Evolutionary conservation across 345 rosid genomes (phyloP).

Genomic region (Viola odorata): DNA sequence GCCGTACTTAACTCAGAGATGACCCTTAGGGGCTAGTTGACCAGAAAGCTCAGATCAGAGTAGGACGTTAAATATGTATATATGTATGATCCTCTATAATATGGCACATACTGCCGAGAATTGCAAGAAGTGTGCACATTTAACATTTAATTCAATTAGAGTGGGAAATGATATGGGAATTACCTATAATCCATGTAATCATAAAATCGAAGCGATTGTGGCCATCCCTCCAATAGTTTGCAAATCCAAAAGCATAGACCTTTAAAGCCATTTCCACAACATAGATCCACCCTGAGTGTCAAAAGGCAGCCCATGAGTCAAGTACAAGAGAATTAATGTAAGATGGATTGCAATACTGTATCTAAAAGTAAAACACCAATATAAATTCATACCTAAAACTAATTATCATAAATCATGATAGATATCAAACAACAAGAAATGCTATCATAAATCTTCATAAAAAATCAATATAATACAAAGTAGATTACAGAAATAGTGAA

Average conservation of each 20-base stretch:
- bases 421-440: conserved; percentile 1
- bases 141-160: too few species aligned
- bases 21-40: too few species aligned
- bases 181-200: conserved; percentile 88
- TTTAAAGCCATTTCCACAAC: conserved; percentile 94
- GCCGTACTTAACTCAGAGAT: too few species aligned
- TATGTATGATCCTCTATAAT: too few species aligned
- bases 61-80: too few species aligned
- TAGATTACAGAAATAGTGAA: neutral
- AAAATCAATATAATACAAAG: too few species aligned
- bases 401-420: conserved; percentile 3
- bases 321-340: neutral
- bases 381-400: neutral
- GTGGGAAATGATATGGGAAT: conserved; percentile 1
- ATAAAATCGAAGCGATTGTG: conserved; percentile 92
- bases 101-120: too few species aligned
- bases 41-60: too few species aligned
- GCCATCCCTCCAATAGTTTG: conserved; percentile 93
- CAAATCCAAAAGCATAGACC: conserved; percentile 76
- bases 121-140: too few species aligned
- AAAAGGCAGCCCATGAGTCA: conserved; percentile 16
- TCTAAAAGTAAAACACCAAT: too few species aligned
- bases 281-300: conserved; percentile 85
- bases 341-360: too few species aligned
- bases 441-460: too few species aligned